A percentile compares a stretch with the other conserved stretches of the same genome.
phyloP scores from a whole-genome alignment of 441 rosid species.

The Gossypium aridum region DNA sequence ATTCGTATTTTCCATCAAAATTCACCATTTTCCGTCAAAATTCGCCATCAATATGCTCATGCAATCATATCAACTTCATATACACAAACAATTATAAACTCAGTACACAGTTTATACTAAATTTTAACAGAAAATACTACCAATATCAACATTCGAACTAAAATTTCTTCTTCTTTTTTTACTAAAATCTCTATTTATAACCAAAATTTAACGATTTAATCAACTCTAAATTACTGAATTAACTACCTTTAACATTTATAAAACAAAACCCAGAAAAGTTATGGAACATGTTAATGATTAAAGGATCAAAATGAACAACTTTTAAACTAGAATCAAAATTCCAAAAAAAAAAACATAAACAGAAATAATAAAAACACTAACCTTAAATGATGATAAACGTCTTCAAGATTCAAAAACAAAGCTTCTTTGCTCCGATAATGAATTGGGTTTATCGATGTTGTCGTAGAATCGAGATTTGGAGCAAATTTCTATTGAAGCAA shows the following conservation, averaged over 20 bases:
- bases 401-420: background rate
- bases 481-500: background rate
- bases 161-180: no score
- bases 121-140: no score
- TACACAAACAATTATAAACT: no score
- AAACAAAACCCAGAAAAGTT: background rate
- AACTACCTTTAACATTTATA: background rate
- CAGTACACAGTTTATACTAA: no score
- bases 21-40: no score
- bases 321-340: background rate
- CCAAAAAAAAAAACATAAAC: background rate
- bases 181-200: no score
- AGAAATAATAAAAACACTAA: background rate
- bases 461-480: background rate
- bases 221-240: background rate
- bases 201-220: background rate
- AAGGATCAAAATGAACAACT: background rate
- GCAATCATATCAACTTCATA: no score
- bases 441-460: background rate
- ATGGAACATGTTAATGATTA: background rate
- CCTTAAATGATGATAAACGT: slow-evolving; percentile 3
- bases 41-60: no score
- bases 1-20: no score
- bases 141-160: no score
- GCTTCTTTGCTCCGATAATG: background rate